phyloP scores from a whole-genome alignment of 1,139 yeast genomes.

The Nakaseomyces sp. region DNA sequence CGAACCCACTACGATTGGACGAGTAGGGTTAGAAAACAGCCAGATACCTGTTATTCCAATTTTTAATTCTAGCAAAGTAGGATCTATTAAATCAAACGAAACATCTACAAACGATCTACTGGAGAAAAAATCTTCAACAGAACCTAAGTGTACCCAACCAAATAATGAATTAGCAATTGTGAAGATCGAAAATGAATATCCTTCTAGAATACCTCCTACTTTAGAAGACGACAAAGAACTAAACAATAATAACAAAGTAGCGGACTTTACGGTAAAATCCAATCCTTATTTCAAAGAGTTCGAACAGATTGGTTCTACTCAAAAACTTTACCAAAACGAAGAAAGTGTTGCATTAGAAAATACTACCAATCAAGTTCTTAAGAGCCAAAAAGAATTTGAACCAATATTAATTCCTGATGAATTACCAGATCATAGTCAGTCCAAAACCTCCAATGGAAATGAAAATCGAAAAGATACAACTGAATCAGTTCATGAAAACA shows the following conservation, averaged over 20 bases:
- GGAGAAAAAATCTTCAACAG: not conserved
- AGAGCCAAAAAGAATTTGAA: not conserved
- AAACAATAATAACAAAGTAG: no score
- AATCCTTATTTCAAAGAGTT: not conserved
- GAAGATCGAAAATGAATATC: not conserved
- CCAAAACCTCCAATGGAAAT: no score
- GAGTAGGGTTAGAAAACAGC: not conserved
- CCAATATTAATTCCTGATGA: not conserved
- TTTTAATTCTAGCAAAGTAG: conserved; percentile 10
- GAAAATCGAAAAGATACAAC: no score
- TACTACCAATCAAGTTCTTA: not conserved
- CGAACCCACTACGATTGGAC: not conserved
- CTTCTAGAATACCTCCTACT: not conserved
- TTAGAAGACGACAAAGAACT: not conserved
- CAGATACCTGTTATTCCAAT: conserved; percentile 17
- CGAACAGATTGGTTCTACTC: not conserved
- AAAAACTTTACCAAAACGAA: not conserved
- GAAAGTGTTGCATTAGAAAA: not conserved
- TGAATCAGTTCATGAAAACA: not conserved
- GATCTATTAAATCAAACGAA: not conserved
- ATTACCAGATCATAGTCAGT: no score
- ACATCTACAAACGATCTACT: not conserved
- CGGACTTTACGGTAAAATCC: no score
- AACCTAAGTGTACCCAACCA: not conserved
- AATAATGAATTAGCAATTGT: not conserved